Evolutionary conservation across 139 green algal genomes (phyloP).

Genomic region (Tetradesmus lagerheimii): DNA sequence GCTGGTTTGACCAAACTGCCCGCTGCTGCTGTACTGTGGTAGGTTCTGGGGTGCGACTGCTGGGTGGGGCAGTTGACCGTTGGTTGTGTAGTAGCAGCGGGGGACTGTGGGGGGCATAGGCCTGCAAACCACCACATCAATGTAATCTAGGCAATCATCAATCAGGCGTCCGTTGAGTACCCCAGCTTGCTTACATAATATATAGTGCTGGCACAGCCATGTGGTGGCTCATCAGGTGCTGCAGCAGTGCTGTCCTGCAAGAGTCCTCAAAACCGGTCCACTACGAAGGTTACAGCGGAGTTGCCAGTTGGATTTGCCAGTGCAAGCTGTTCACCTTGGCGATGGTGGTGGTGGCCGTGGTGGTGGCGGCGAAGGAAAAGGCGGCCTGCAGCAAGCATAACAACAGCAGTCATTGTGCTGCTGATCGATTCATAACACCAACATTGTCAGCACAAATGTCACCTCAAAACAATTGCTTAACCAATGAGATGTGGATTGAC

Average conservation of each 20-base stretch:
- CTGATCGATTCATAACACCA: too few relatives aligned
- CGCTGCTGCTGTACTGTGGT: background rate
- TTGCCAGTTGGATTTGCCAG: background rate
- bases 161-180: too few relatives aligned
- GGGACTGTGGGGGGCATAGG: background rate
- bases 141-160: too few relatives aligned
- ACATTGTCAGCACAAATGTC: too few relatives aligned
- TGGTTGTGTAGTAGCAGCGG: slow-evolving; percentile 8
- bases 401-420: background rate
- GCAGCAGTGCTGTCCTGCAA: too few relatives aligned
- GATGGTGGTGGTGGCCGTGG: background rate
- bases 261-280: too few relatives aligned
- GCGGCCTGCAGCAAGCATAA: background rate
- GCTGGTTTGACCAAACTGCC: background rate
- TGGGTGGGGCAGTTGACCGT: background rate
- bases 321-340: background rate
- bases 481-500: too few relatives aligned
- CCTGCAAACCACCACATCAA: background rate
- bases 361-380: background rate
- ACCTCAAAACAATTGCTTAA: too few relatives aligned
- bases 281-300: too few relatives aligned
- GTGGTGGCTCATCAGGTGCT: background rate
- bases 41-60: background rate
- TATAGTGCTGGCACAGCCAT: background rate
- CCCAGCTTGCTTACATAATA: too few relatives aligned